phyloP scores from a whole-genome alignment of 2,329 filamentous ascomycete species.

The Lasiodiplodia citricola region DNA sequence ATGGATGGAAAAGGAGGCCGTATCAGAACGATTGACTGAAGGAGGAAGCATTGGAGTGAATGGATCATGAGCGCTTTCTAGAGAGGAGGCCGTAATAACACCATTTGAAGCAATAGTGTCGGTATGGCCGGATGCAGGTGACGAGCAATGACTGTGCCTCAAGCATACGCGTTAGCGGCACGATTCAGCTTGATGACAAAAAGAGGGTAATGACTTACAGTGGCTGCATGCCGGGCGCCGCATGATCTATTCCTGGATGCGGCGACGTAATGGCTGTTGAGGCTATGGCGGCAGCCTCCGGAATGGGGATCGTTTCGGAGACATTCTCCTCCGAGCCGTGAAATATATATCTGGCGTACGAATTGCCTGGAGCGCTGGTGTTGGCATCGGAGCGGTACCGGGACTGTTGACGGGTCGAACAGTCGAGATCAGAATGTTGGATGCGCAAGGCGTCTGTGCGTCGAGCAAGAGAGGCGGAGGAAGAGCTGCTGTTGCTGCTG shows the following conservation, averaged over 20 bases:
- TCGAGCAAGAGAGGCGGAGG: background rate
- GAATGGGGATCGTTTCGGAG: background rate
- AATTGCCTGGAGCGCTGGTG: no score
- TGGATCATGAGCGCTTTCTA: background rate
- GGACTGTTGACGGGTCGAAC: background rate
- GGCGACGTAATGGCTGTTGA: background rate
- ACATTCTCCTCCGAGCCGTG: background rate
- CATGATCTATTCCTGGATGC: no score
- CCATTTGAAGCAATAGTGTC: background rate
- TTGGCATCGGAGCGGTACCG: background rate
- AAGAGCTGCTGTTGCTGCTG: background rate
- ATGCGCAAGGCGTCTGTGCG: background rate
- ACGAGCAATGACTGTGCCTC: background rate
- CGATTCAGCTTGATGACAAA: background rate
- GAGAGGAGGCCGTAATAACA: background rate
- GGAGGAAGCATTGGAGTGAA: background rate
- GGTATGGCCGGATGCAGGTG: background rate
- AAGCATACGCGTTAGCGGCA: slow-evolving; percentile 1
- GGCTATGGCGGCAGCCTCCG: background rate
- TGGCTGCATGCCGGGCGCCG: background rate
- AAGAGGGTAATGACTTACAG: background rate
- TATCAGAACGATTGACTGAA: background rate
- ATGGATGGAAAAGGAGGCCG: background rate
- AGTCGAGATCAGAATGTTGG: background rate
- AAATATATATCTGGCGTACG: background rate